Conservation (phyloP, 2,329 filamentous ascomycete species). For the Seiridium unicorne region DNA sequence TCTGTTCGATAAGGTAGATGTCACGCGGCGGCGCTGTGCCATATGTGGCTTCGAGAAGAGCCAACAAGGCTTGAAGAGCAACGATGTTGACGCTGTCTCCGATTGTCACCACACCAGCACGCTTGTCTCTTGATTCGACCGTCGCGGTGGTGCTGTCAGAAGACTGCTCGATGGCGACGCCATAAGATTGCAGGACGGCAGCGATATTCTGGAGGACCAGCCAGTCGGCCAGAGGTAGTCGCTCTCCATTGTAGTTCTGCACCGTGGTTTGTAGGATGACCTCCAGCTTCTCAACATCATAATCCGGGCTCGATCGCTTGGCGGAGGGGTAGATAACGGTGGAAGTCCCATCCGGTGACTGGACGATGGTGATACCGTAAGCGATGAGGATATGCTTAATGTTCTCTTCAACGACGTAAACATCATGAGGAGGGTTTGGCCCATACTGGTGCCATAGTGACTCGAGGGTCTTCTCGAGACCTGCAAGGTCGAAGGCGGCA, state of each 20-base stretch:
- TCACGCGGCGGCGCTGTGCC: conserved; percentile 18
- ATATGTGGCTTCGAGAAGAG: conserved; percentile 18
- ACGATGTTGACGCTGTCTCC: conserved; percentile 18
- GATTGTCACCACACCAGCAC: conserved; percentile 15
- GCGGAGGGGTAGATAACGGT: conserved; percentile 10
- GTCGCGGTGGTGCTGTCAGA: background rate
- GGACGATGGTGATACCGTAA: conserved; percentile 8
- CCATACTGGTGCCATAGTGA: conserved; percentile 11
- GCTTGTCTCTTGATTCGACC: conserved; percentile 7
- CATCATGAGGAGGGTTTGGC: conserved; percentile 9
- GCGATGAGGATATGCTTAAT: conserved; percentile 10
- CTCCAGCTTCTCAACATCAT: conserved; percentile 5
- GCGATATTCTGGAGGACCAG: conserved; percentile 18
- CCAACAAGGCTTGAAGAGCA: conserved; percentile 19
- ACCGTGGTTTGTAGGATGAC: conserved; percentile 7
- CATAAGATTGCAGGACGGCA: conserved; percentile 17
- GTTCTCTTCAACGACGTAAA: conserved; percentile 11
- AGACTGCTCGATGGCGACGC: conserved; percentile 11
- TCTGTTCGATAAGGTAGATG: conserved; percentile 24
- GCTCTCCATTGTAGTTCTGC: conserved; percentile 7
- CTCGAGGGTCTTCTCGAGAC: conserved; percentile 18
- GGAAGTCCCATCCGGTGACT: conserved; percentile 7
- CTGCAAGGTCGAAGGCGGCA: conserved; percentile 16
- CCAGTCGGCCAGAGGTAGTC: conserved; percentile 17
- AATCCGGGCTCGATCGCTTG: conserved; percentile 3